A percentile compares a stretch with the other conserved stretches of the same genome.
phyloP scores from a whole-genome alignment of 106 monocot species.

The Dioscorea alata region DNA sequence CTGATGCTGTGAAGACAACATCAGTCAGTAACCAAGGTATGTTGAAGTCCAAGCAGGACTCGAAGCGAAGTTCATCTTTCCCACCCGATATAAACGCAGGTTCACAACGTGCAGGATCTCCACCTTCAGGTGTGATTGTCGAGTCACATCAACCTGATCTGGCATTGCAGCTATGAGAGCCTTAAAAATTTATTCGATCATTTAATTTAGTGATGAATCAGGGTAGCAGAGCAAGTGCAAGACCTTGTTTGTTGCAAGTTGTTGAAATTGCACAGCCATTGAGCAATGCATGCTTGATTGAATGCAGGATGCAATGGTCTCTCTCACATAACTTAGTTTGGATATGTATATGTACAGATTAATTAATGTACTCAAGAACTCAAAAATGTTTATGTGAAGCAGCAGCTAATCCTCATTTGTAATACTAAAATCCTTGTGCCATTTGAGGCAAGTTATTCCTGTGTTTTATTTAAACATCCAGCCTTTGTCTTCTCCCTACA shows the following conservation, averaged over 20 bases:
- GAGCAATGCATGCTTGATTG: too few relatives aligned
- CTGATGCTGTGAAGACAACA: constrained; percentile 12
- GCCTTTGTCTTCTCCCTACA: too few relatives aligned
- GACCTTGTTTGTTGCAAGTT: too few relatives aligned
- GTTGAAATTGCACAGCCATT: too few relatives aligned
- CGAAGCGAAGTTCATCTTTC: constrained; percentile 3
- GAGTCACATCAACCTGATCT: constrained; percentile 49
- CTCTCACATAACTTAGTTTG: background rate
- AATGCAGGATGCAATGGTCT: too few relatives aligned
- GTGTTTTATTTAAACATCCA: too few relatives aligned
- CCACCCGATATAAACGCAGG: constrained; percentile 44
- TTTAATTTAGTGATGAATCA: background rate
- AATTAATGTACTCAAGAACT: constrained; percentile 1
- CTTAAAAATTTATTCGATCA: background rate
- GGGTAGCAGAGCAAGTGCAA: too few relatives aligned
- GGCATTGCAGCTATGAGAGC: constrained; percentile 37
- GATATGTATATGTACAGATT: constrained; percentile 28
- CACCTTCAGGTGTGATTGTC: constrained; percentile 17
- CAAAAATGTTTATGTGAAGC: constrained; percentile 4
- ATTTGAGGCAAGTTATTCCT: background rate
- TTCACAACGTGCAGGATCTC: constrained; percentile 38
- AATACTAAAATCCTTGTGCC: constrained; percentile 4
- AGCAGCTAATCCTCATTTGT: constrained; percentile 10
- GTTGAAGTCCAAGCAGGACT: background rate
- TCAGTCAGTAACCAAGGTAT: constrained; percentile 1